phyloP scores from a whole-genome alignment of 2,329 filamentous ascomycete genomes.

The Aureobasidium lini region DNA sequence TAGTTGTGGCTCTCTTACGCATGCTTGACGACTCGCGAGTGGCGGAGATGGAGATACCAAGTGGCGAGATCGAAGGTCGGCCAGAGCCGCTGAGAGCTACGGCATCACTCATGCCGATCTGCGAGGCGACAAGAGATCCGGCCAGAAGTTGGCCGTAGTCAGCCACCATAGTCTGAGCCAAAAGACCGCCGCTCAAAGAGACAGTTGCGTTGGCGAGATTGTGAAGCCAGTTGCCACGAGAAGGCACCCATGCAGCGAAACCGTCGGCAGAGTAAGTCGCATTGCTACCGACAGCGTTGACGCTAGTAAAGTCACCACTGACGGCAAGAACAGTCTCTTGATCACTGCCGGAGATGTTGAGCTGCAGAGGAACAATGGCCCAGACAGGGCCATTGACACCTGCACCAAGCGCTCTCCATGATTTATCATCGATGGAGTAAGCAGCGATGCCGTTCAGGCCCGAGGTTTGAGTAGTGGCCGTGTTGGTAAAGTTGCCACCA shows the following conservation, averaged over 20 bases:
- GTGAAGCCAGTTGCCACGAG: conserved; percentile 76
- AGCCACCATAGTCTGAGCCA: conserved; percentile 59
- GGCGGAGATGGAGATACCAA: conserved; percentile 49
- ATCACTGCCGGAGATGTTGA: conserved; percentile 66
- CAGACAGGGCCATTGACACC: conserved; percentile 76
- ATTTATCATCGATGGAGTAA: conserved; percentile 60
- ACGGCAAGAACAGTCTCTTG: conserved; percentile 70
- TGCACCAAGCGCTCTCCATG: conserved; percentile 73
- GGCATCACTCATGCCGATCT: conserved; percentile 64
- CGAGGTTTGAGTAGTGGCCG: conserved; percentile 51
- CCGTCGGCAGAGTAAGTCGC: conserved; percentile 57
- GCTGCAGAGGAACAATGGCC: conserved; percentile 64
- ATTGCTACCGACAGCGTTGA: conserved; percentile 61
- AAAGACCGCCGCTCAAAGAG: conserved; percentile 64
- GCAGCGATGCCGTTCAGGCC: conserved; percentile 69
- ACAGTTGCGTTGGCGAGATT: conserved; percentile 60
- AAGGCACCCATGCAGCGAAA: conserved; percentile 89
- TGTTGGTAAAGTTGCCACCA: conserved; percentile 77
- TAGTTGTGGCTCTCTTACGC: conserved; percentile 34
- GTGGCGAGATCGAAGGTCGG: conserved; percentile 33
- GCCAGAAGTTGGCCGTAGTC: conserved; percentile 61
- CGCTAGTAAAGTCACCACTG: conserved; percentile 68
- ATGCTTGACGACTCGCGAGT: conserved; percentile 21
- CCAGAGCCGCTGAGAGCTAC: conserved; percentile 53
- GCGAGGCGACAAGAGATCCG: conserved; percentile 72